A percentile compares a stretch with the other conserved stretches of the same genome.
Conservation (phyloP, 2,329 filamentous ascomycete species). For the Cladosporium velox region DNA sequence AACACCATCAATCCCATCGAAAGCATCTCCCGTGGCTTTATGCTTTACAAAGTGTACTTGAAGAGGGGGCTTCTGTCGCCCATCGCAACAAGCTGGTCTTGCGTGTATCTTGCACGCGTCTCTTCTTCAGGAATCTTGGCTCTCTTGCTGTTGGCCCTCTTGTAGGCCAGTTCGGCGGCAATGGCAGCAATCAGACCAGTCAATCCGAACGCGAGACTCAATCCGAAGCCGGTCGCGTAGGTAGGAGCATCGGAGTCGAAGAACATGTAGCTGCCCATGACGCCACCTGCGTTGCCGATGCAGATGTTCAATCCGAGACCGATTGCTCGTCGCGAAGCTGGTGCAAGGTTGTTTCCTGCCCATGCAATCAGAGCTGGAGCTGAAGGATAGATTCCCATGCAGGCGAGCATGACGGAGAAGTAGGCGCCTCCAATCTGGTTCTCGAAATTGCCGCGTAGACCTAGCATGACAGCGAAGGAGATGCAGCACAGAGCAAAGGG, state of each 20-base stretch:
- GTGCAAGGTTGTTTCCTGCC: constrained; percentile 36
- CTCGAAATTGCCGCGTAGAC: constrained; percentile 13
- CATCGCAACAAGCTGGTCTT: constrained; percentile 41
- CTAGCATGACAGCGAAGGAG: constrained; percentile 32
- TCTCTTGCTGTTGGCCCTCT: constrained; percentile 38
- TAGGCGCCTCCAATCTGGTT: constrained; percentile 23
- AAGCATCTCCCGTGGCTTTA: neutral
- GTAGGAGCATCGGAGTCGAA: constrained; percentile 39
- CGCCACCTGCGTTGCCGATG: constrained; percentile 44
- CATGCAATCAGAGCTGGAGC: constrained; percentile 30
- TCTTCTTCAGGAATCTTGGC: constrained; percentile 39
- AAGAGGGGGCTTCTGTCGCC: constrained; percentile 44
- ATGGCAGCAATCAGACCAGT: constrained; percentile 30
- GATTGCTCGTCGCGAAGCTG: constrained; percentile 40
- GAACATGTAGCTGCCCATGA: constrained; percentile 44
- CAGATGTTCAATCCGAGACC: constrained; percentile 43
- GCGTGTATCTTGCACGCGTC: constrained; percentile 38
- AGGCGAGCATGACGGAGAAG: constrained; percentile 31
- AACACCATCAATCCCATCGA: neutral
- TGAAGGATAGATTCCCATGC: constrained; percentile 30
- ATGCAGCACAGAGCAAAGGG: constrained; percentile 28
- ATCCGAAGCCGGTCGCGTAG: constrained; percentile 42
- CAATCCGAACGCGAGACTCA: constrained; percentile 34
- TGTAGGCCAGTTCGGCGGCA: constrained; percentile 34
- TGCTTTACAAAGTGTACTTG: constrained; percentile 36